Percentiles rank a stretch among this genome's conserved stretches.
Evolutionary conservation across 768 basidiomycete genomes (phyloP).

Genomic region (Epithele typhae): DNA sequence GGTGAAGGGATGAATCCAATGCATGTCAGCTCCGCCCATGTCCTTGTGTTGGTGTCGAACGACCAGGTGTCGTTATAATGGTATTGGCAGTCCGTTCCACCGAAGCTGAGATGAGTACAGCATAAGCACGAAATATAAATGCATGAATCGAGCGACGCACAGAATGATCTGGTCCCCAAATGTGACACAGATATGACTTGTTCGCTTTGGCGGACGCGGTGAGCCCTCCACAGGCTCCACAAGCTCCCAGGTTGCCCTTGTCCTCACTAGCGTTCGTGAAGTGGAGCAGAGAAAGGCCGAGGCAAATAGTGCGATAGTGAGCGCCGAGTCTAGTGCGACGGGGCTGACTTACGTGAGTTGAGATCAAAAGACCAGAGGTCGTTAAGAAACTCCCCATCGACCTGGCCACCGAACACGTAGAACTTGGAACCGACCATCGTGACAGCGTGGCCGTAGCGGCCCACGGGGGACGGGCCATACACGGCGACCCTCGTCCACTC

Average conservation of each 20-base stretch:
- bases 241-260: constrained; percentile 80
- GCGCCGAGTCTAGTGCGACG: too few species aligned
- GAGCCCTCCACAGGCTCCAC: constrained; percentile 54
- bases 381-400: constrained; percentile 90
- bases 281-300: not conserved
- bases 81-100: constrained; percentile 97
- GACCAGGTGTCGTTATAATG: constrained; percentile 99
- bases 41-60: constrained; percentile 74
- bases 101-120: too few species aligned
- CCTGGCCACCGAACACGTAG: constrained; percentile 95
- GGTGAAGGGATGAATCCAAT: constrained; percentile 97
- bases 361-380: constrained; percentile 97
- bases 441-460: constrained; percentile 94
- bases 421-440: constrained; percentile 90
- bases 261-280: constrained; percentile 70
- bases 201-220: constrained; percentile 74
- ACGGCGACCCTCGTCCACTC: constrained; percentile 93
- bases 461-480: constrained; percentile 71
- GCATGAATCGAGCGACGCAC: constrained; percentile 41
- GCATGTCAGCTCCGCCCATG: constrained; percentile 90
- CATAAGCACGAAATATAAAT: too few species aligned
- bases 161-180: constrained; percentile 80
- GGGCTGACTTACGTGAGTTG: constrained; percentile 68
- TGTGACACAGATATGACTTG: constrained; percentile 88
- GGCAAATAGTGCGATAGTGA: too few species aligned